Evolutionary conservation across 495 filamentous ascomycete genomes (phyloP).

Genomic region (Immersiella caudata): DNA sequence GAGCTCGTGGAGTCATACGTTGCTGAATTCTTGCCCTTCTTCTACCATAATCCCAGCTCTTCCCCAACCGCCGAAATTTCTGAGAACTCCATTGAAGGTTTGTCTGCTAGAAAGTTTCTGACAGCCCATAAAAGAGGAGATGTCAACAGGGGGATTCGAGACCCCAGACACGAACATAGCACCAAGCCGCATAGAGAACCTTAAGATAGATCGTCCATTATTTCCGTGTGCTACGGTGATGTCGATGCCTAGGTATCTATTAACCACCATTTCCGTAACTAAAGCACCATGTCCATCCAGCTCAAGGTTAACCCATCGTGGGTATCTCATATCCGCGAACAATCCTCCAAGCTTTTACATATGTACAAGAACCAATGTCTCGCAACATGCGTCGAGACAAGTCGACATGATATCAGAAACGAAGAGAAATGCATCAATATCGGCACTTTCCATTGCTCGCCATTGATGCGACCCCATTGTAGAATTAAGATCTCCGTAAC

Average conservation of each 20-base stretch:
- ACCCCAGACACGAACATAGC: no score
- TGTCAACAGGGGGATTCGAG: no score
- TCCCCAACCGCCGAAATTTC: no score
- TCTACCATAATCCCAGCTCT: no score
- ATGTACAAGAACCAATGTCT: conserved; percentile 37
- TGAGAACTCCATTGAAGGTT: no score
- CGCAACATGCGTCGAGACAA: conserved; percentile 23
- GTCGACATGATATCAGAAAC: conserved; percentile 29
- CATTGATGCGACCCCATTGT: conserved; percentile 19
- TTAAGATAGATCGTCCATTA: background rate
- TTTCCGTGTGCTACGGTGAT: background rate
- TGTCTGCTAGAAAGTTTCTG: no score
- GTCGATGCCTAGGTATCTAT: conserved; percentile 2
- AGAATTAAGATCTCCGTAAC: conserved; percentile 33
- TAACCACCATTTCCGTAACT: conserved; percentile 1
- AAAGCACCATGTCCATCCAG: conserved; percentile 9
- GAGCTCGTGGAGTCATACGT: no score
- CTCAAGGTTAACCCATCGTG: conserved; percentile 24
- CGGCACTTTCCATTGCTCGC: background rate
- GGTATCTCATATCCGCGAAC: conserved; percentile 33
- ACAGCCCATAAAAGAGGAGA: no score
- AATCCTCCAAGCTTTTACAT: conserved; percentile 22
- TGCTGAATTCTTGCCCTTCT: no score
- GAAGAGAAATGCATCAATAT: conserved; percentile 25
- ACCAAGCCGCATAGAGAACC: background rate